Evolutionary conservation across 2,329 filamentous ascomycete genomes (phyloP).

Genomic region (Penicillium griseofulvum): DNA sequence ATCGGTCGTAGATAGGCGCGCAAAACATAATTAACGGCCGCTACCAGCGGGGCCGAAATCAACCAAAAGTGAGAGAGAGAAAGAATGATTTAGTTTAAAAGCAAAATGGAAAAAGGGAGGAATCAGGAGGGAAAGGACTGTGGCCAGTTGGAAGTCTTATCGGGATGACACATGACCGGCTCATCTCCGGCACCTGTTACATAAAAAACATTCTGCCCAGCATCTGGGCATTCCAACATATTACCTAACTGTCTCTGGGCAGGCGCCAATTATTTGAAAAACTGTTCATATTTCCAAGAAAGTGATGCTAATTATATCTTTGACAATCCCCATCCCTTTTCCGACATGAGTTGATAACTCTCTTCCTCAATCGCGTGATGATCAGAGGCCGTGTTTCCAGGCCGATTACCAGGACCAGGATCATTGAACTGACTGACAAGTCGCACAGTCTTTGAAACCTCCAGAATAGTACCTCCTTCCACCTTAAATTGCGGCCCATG

Average conservation of each 20-base stretch:
- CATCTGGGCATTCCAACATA: background rate
- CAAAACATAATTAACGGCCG: slow-evolving; percentile 29
- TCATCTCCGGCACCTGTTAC: background rate
- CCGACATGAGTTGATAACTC: slow-evolving; percentile 49
- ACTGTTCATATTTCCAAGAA: background rate
- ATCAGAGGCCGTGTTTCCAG: slow-evolving; percentile 50
- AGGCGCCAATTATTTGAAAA: background rate
- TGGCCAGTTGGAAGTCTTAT: slow-evolving; percentile 1
- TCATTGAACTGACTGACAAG: slow-evolving; percentile 53
- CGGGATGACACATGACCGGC: slow-evolving; percentile 7
- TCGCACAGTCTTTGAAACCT: slow-evolving; percentile 56
- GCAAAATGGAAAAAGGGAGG: background rate
- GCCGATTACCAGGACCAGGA: slow-evolving; percentile 49
- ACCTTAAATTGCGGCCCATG: slow-evolving; percentile 35
- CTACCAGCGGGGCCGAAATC: slow-evolving; percentile 22
- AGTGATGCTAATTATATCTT: slow-evolving; percentile 22
- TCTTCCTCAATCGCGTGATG: slow-evolving; percentile 44
- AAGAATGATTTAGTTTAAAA: slow-evolving; percentile 5
- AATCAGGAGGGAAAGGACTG: slow-evolving; percentile 3
- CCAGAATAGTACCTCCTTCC: slow-evolving; percentile 53
- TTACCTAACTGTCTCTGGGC: background rate
- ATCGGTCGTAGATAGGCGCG: slow-evolving; percentile 14
- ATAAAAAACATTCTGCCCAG: background rate
- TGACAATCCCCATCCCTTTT: slow-evolving; percentile 50
- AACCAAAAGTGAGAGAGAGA: slow-evolving; percentile 5